Conservation (phyloP, 768 basidiomycete species). For the Lentinula detonsa region DNA sequence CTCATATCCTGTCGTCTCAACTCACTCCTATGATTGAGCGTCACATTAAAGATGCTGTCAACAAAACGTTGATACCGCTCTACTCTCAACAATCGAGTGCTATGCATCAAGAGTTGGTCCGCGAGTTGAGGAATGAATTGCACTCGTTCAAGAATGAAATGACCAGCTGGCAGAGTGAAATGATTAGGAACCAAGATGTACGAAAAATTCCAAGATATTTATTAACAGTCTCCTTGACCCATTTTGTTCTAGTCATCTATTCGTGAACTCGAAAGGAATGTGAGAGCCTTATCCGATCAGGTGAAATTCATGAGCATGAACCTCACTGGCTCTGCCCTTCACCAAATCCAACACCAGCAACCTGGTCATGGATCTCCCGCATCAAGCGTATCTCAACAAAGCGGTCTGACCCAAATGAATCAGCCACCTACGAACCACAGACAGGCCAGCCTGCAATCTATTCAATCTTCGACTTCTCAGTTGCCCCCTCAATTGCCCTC, state of each 20-base stretch:
- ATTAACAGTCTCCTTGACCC: background rate
- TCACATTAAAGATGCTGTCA: constrained; percentile 75
- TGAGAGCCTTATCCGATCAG: constrained; percentile 72
- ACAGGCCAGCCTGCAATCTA: constrained; percentile 30
- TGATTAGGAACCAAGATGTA: constrained; percentile 76
- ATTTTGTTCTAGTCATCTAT: constrained; percentile 50
- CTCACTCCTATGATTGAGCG: constrained; percentile 74
- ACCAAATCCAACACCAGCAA: constrained; percentile 34
- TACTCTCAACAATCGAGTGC: constrained; percentile 68
- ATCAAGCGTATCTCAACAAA: constrained; percentile 27
- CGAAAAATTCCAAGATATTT: constrained; percentile 12
- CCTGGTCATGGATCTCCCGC: constrained; percentile 35
- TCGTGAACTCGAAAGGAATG: constrained; percentile 75
- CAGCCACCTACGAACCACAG: constrained; percentile 37
- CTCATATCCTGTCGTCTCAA: constrained; percentile 64
- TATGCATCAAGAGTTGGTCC: constrained; percentile 76
- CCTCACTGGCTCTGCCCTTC: constrained; percentile 29
- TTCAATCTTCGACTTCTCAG: constrained; percentile 8
- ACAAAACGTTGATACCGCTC: constrained; percentile 68
- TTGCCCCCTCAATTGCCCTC: background rate
- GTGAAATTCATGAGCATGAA: constrained; percentile 74
- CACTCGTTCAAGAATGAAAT: constrained; percentile 75
- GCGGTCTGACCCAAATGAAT: constrained; percentile 21
- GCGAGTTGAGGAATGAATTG: constrained; percentile 72
- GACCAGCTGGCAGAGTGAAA: constrained; percentile 75